Evolutionary conservation across 108 stramenopile species (phyloP).

Genomic region (Tribonema minus): DNA sequence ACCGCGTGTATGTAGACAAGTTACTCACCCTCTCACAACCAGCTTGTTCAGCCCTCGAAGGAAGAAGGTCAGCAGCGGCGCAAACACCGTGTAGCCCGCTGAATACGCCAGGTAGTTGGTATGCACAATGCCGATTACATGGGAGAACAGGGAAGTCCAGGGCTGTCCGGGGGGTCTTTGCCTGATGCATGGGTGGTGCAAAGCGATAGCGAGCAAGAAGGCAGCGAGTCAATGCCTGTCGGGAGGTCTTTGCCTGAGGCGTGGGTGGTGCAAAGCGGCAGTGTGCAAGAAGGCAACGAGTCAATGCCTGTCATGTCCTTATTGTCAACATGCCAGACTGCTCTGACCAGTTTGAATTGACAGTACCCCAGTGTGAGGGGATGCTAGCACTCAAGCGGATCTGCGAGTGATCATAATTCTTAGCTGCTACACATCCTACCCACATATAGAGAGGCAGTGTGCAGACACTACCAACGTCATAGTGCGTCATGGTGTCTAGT

Average conservation of each 20-base stretch:
- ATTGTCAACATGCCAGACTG: too few relatives aligned
- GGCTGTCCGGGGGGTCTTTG: slow-evolving; percentile 25
- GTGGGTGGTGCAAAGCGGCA: slow-evolving; percentile 51
- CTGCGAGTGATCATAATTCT: too few relatives aligned
- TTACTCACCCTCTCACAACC: not conserved
- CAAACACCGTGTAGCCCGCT: slow-evolving; percentile 17
- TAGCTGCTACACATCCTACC: too few relatives aligned
- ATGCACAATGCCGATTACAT: slow-evolving; percentile 85
- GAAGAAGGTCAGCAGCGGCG: slow-evolving; percentile 32
- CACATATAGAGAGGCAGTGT: too few relatives aligned
- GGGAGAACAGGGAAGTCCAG: slow-evolving; percentile 76
- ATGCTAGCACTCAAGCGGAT: too few relatives aligned
- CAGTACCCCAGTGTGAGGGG: too few relatives aligned
- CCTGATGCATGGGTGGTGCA: not conserved
- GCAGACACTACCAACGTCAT: too few relatives aligned
- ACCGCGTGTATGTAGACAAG: too few relatives aligned
- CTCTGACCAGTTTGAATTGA: too few relatives aligned
- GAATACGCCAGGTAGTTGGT: slow-evolving; percentile 86
- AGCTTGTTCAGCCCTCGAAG: not conserved
- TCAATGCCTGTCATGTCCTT: slow-evolving; percentile 57
- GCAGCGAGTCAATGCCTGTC: slow-evolving; percentile 63
- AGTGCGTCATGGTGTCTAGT: too few relatives aligned
- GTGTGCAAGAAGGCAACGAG: slow-evolving; percentile 73
- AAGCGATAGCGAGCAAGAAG: slow-evolving; percentile 81
- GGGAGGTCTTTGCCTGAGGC: slow-evolving; percentile 15